Base-by-base conservation (phyloP, 1,284 basidiomycete genomes). In the Trichosporon sp. region DNA sequence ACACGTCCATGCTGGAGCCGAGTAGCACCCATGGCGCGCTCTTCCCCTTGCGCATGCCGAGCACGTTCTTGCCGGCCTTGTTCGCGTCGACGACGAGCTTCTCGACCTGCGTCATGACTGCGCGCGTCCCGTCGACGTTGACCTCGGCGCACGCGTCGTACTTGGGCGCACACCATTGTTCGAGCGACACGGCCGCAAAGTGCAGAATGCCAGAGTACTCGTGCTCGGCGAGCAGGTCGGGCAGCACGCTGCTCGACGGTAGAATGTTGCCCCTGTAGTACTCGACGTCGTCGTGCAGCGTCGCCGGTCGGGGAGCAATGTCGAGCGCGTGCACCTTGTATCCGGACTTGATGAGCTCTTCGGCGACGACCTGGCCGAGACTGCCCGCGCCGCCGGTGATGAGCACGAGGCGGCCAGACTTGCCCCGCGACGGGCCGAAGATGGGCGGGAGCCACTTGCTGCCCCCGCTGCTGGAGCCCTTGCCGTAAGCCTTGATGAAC, bases 381-480 rank as follows among this genome's bases (percentile, higher is more conserved):
- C 76, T 77, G 0, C 81, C 80, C 1, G 81, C 80, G 19, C 83
- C 83, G 12, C 81, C 83, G 4, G 80, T 82, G 67, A 84, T 70
- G 16, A 84, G 70, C 4, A 84, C 43, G 63, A 66, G 32, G 63
- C 46, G 66, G 16, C 59, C 74, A 40, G 68, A 43, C 56, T 48
- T 74, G 16, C 31, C 31, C 6, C 32, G 12, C 14, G 21, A 35
- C 59, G 59, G 59, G 35, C 59, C 59, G 6, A 63, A 37, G 14
- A 63, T n/a, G 14, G 59, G 59, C 16, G 32, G 32, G 10, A 35
- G 5, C 59, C 59, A 63, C 32, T 63, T 63, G 59, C 31, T 35
- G 31, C 59, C 87, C 0, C 86, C 32, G 66, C 65, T 40, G 66
- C 46, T n/a, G 1, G 38, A 31, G 48, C 69, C 65, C n/a, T 54